Base-by-base conservation (phyloP, 2,329 filamentous ascomycete species). In the Penicillium occitanis region DNA sequence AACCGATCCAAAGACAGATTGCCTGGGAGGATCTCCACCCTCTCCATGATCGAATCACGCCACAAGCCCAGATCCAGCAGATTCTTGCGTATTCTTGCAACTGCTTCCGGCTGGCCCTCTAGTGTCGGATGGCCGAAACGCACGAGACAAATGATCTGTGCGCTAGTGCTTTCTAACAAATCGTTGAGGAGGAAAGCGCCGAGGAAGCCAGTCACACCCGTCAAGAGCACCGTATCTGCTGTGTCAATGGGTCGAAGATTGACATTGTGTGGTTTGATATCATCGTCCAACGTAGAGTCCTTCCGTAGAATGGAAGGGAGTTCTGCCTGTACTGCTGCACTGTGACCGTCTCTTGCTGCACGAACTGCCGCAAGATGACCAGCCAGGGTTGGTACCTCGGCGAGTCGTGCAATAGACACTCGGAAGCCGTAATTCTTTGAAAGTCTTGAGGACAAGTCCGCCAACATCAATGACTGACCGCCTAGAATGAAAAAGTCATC, bases 401-500 rank as follows among this genome's bases (percentile, higher is more conserved):
- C 90, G 14, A 94, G 85, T 51, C 88, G 88, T 61, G 85, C 86
- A 19, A 93, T 83, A 2, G 90, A 88, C 1, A 94, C 86, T 0
- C 88, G 85, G 74, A 93, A 91, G 4, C 90, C 90, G 71, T 92
- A 92, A 0, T 84, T 85, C 66, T 86, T 86, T 0, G 89, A 88
- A 14, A 93, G 75, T 40, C 87, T 86, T 30, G 87, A 88, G n/a
- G 91, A 87, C 30, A 94, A 83, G 67, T 92, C 89, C 0, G 91
- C 91, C n/a, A 94, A 85, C 1, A 88, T 87, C 63, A 94, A 79
- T 0, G 90, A 93, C 76, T 94, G 91, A 0, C 91, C 91, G 42
- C 91, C 91, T 1, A 94, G 81, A 67, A 93, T 91, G 74, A 93
- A 94, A 77, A 94, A 94, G 75, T 88, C 90, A 74, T 92, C 88